Percentiles rank a stretch among this genome's conserved stretches.
Evolutionary conservation across 2,329 filamentous ascomycete species (phyloP).

Genomic region (Raffaelea ambrosiae): DNA sequence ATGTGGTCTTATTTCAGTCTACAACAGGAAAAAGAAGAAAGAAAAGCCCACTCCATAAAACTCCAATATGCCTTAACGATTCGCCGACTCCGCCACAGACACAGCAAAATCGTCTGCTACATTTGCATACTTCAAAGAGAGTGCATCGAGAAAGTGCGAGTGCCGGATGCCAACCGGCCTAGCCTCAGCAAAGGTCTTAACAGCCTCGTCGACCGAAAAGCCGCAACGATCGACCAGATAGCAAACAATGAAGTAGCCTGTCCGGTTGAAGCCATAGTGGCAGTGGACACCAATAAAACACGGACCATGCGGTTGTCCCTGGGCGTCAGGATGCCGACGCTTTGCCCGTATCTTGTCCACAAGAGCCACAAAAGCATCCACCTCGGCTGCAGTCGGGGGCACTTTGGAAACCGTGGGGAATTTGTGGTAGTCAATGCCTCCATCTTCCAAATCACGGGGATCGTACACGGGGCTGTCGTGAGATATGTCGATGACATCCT

Average conservation of each 20-base stretch:
- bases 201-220: slow-evolving; percentile 64
- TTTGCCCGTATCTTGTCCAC: slow-evolving; percentile 52
- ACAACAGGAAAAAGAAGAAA: too few species aligned
- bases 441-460: slow-evolving; percentile 57
- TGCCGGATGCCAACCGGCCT: slow-evolving; percentile 82
- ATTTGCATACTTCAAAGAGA: slow-evolving; percentile 64
- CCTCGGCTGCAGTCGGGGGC: slow-evolving; percentile 55
- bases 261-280: slow-evolving; percentile 93
- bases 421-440: slow-evolving; percentile 68
- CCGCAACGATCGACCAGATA: slow-evolving; percentile 80
- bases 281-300: slow-evolving; percentile 76
- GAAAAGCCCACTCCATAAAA: too few species aligned
- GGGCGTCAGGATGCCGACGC: slow-evolving; percentile 14
- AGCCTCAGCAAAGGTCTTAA: slow-evolving; percentile 65
- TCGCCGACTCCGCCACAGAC: too few species aligned
- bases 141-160: slow-evolving; percentile 75
- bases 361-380: slow-evolving; percentile 44
- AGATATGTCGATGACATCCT: slow-evolving; percentile 80
- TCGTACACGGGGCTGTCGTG: slow-evolving; percentile 89
- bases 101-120: slow-evolving; percentile 3
- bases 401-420: slow-evolving; percentile 89
- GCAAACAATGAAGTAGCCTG: slow-evolving; percentile 81
- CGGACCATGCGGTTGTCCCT: neutral
- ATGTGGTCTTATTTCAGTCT: too few species aligned
- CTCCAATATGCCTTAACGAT: too few species aligned